Conservation (phyloP, 495 filamentous ascomycete genomes). For the Zalerion maritima region DNA sequence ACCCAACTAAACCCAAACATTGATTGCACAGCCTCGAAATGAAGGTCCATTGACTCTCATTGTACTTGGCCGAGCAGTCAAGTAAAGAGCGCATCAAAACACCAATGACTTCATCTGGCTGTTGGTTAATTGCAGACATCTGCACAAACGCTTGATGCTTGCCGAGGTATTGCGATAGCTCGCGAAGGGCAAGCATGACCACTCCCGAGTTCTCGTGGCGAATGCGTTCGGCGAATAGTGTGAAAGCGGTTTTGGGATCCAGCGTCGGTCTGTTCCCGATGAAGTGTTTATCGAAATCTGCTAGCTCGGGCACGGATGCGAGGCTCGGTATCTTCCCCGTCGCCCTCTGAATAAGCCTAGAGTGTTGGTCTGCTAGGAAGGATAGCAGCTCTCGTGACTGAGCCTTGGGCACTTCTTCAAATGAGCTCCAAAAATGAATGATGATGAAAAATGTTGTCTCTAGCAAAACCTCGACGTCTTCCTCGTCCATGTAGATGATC, state of each 20-base stretch:
- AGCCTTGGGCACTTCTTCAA: slow-evolving; percentile 44
- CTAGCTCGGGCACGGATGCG: slow-evolving; percentile 51
- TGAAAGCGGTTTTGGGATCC: slow-evolving; percentile 44
- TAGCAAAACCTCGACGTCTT: slow-evolving; percentile 62
- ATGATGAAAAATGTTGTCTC: slow-evolving; percentile 83
- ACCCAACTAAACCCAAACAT: slow-evolving; percentile 77
- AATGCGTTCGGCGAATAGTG: slow-evolving; percentile 55
- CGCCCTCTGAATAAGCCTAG: slow-evolving; percentile 48
- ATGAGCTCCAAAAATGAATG: slow-evolving; percentile 58
- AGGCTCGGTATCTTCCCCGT: slow-evolving; percentile 75
- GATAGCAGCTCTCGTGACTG: slow-evolving; percentile 46
- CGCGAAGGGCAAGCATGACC: slow-evolving; percentile 60
- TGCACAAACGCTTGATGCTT: slow-evolving; percentile 70
- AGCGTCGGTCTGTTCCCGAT: slow-evolving; percentile 42
- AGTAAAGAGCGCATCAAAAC: slow-evolving; percentile 61
- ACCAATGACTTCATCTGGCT: slow-evolving; percentile 61
- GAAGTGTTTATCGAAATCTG: slow-evolving; percentile 47
- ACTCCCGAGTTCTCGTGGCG: slow-evolving; percentile 72
- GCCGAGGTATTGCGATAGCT: slow-evolving; percentile 58
- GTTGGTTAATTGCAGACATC: slow-evolving; percentile 66
- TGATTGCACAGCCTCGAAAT: slow-evolving; percentile 61
- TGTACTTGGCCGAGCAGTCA: slow-evolving; percentile 70
- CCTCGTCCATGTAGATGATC: slow-evolving; percentile 54
- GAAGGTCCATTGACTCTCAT: too few relatives aligned
- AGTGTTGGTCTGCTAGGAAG: slow-evolving; percentile 46